Percentiles rank a stretch among this genome's conserved stretches.
These are phyloP conservation scores for Leptomonas pyrrhocoris DNA, from an alignment of 208 protist species.

Conservation along the genomic window DNA sequence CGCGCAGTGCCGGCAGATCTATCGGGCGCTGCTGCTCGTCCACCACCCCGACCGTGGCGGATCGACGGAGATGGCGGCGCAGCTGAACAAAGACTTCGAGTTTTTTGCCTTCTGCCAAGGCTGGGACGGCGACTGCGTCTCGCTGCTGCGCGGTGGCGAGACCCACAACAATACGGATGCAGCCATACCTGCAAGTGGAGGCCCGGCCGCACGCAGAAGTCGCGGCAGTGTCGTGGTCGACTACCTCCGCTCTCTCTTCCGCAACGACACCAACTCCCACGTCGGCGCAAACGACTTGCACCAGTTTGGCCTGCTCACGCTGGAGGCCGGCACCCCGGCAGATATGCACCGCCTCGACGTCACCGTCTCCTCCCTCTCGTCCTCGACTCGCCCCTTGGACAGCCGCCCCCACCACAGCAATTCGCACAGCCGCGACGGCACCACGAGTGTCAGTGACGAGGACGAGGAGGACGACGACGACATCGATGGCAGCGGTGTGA, in stretches of 20 bases:
- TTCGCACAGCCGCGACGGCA: slow-evolving; percentile 12
- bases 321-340: slow-evolving; percentile 47
- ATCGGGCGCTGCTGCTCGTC: slow-evolving; percentile 60
- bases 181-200: background rate
- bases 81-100: slow-evolving; percentile 79
- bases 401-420: background rate
- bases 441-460: slow-evolving; percentile 23
- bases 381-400: background rate
- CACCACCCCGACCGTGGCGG: slow-evolving; percentile 81
- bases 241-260: slow-evolving; percentile 76
- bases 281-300: slow-evolving; percentile 60
- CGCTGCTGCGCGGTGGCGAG: slow-evolving; percentile 29
- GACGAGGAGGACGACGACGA: slow-evolving; percentile 23
- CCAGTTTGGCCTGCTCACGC: slow-evolving; percentile 63
- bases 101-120: slow-evolving; percentile 74
- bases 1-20: slow-evolving; percentile 61
- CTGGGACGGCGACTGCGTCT: slow-evolving; percentile 58
- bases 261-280: slow-evolving; percentile 58
- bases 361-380: slow-evolving; percentile 4
- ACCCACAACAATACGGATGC: background rate
- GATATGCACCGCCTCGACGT: slow-evolving; percentile 57
- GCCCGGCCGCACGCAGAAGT: slow-evolving; percentile 24
- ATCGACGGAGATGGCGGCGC: slow-evolving; percentile 51
- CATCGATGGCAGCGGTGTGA: background rate
- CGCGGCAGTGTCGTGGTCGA: slow-evolving; percentile 56